Conservation (phyloP, 805 yeast species). For the Kluyveromyces dobzhanskii region DNA sequence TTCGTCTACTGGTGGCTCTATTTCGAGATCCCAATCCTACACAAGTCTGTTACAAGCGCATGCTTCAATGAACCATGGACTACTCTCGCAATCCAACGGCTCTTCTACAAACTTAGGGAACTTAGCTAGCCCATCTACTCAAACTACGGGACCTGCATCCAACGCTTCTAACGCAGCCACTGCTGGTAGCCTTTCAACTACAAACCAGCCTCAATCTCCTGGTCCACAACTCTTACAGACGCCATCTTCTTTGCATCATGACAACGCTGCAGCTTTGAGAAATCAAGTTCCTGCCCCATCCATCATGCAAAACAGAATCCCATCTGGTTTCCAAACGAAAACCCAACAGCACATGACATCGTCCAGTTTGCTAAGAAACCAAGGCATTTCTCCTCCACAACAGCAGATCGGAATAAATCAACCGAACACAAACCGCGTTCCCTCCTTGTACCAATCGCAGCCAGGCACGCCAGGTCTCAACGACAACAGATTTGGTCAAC, state of each 20-base stretch:
- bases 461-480: slow-evolving; percentile 9
- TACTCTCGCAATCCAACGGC: not conserved
- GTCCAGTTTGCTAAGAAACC: slow-evolving; percentile 23
- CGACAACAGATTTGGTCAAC: slow-evolving; percentile 3
- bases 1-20: slow-evolving; percentile 30
- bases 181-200: not conserved
- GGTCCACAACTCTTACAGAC: slow-evolving; percentile 15
- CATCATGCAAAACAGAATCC: slow-evolving; percentile 21
- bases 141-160: slow-evolving; percentile 10
- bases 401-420: slow-evolving; percentile 10
- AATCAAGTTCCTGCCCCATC: slow-evolving; percentile 24
- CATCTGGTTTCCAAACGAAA: slow-evolving; percentile 28
- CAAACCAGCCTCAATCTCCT: slow-evolving; percentile 10
- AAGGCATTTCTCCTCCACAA: slow-evolving; percentile 20
- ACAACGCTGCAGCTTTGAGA: slow-evolving; percentile 22
- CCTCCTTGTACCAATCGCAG: slow-evolving; percentile 9
- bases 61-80: slow-evolving; percentile 17
- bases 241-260: slow-evolving; percentile 20
- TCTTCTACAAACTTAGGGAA: slow-evolving; percentile 5
- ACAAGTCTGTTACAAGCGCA: slow-evolving; percentile 30
- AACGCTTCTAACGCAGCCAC: slow-evolving; percentile 4
- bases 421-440: slow-evolving; percentile 9
- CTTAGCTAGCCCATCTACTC: slow-evolving; percentile 13
- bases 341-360: slow-evolving; percentile 9
- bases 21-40: slow-evolving; percentile 28